Evolutionary conservation across 352 stramenopile species (phyloP), one percentile per base, ranked within the genome.

Genomic region (Phytophthora podocarpi): DNA sequence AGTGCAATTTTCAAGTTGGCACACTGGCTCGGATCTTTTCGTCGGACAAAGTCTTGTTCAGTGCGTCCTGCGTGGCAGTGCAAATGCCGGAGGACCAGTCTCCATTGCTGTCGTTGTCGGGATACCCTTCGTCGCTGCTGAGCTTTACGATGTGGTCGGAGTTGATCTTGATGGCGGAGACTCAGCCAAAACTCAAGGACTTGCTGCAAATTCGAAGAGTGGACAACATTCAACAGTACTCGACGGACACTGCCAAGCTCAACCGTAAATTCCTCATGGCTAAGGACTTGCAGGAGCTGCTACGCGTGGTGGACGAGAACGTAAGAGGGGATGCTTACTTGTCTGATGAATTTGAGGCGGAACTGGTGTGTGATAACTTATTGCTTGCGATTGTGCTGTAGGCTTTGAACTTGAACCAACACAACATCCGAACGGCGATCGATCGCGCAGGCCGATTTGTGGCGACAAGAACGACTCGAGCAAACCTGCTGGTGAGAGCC

Each of bases 81-180:
- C 77, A 89, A 42, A 86, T 92, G 78, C 81, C 83, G 5, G 77
- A 85, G 50, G 46, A 89, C 39, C 72, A 88, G 60, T 90, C 80
- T 10, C 83, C 83, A 20, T 65, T 92, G 59, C 66, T 90, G 23
- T 92, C 83, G 11, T 52, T 90, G 20, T 92, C 83, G 0, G 83
- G 83, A 2, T 92, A 92, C 34, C 83, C 83, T 18, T 92, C 83
- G 24, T 92, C 83, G 15, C 68, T 85, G 18, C 43, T 92, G 39
- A 79, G 71, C 16, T 90, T 92, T 59, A 79, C 70, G 1, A 90
- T 89, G 80, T 92, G 83, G 83, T 85, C 80, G 6, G 83, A 92
- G 46, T 58, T 92, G 16, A 84, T 92, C 51, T 59, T 90, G 23
- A 92, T 90, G 79, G 70, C 85, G 4, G 83, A 90, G 45, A 80